Percentiles rank a stretch among this genome's conserved stretches.
Evolutionary conservation across 495 filamentous ascomycete genomes (phyloP).

Genomic region (Annulohypoxylon maeteangense): DNA sequence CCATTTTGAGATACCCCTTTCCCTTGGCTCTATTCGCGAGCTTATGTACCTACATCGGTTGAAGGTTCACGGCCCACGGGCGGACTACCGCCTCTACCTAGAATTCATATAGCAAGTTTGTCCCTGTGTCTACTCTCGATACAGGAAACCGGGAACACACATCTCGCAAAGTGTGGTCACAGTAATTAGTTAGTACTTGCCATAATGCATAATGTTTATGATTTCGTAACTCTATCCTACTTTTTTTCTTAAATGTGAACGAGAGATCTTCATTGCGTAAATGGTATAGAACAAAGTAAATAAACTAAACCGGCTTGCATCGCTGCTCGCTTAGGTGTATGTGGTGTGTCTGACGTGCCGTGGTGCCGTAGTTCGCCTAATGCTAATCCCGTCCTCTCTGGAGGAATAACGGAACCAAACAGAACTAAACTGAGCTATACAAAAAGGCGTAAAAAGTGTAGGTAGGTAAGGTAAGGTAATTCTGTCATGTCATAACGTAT

Average conservation of each 20-base stretch:
- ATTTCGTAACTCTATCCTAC: not conserved
- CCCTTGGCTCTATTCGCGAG: too few species aligned
- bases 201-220: not conserved
- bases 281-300: conserved; percentile 36
- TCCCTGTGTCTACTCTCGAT: too few species aligned
- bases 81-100: too few species aligned
- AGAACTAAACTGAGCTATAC: not conserved
- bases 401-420: not conserved
- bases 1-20: conserved; percentile 1
- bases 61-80: too few species aligned
- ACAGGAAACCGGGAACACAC: not conserved
- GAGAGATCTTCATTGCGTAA: conserved; percentile 5
- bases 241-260: not conserved
- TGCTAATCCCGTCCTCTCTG: not conserved
- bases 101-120: too few species aligned
- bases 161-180: not conserved
- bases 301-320: conserved; percentile 7
- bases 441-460: not conserved
- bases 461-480: not conserved
- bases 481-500: not conserved
- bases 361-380: not conserved
- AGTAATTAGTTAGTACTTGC: not conserved
- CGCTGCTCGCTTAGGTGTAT: conserved; percentile 1
- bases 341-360: not conserved
- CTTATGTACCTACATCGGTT: too few species aligned